Evolutionary conservation across 2,329 filamentous ascomycete genomes (phyloP).

Genomic region (Cylindrodendrum hubeiense): DNA sequence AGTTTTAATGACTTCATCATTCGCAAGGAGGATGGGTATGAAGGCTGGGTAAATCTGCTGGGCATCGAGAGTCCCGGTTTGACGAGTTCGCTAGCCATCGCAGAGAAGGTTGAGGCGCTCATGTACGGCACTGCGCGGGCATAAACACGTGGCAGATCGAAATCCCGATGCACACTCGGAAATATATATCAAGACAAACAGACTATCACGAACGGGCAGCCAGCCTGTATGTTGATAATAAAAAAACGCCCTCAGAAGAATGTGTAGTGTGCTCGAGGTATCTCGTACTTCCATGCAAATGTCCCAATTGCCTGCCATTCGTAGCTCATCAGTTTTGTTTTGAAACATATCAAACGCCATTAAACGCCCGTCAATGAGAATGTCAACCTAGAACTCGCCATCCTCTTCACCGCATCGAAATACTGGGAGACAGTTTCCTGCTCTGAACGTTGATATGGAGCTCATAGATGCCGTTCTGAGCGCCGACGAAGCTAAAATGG

Average conservation of each 20-base stretch:
- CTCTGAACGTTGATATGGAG: constrained; percentile 74
- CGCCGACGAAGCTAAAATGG: constrained; percentile 67
- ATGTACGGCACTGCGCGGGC: constrained; percentile 54
- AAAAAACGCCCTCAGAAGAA: constrained; percentile 30
- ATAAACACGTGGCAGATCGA: background rate
- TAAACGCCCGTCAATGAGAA: constrained; percentile 13
- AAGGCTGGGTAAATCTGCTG: constrained; percentile 89
- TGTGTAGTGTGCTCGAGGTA: constrained; percentile 27
- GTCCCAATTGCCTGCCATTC: constrained; percentile 30
- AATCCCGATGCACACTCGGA: background rate
- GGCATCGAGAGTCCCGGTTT: constrained; percentile 95
- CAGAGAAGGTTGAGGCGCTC: constrained; percentile 74
- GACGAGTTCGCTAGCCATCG: constrained; percentile 89
- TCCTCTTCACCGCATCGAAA: constrained; percentile 62
- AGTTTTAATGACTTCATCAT: constrained; percentile 90
- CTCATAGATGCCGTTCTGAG: constrained; percentile 82
- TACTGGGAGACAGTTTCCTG: constrained; percentile 70
- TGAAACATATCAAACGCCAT: constrained; percentile 27
- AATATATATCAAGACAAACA: constrained; percentile 13
- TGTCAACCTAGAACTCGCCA: background rate
- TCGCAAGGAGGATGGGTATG: constrained; percentile 78
- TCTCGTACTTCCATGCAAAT: constrained; percentile 35
- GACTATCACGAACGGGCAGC: constrained; percentile 26
- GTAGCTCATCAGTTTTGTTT: constrained; percentile 41
- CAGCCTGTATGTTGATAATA: constrained; percentile 15